Evolutionary conservation across 495 filamentous ascomycete genomes (phyloP).

Genomic region (Podospora pseudoanserina): DNA sequence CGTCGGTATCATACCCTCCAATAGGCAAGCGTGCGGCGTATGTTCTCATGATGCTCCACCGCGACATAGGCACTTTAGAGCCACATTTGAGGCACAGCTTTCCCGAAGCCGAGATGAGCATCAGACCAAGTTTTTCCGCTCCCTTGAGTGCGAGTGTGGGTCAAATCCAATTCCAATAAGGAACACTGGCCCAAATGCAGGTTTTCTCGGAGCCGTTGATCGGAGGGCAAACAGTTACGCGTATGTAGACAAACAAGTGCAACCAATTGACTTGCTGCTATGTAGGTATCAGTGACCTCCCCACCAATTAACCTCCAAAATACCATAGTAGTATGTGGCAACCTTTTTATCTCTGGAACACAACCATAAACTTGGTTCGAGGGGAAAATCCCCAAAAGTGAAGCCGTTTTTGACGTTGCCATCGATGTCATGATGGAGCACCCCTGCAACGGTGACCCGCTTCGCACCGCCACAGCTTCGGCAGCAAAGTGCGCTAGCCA

Average conservation of each 20-base stretch:
- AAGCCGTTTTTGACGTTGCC: background rate
- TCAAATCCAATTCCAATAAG: background rate
- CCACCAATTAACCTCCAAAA: background rate
- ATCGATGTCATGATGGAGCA: background rate
- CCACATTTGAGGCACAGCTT: background rate
- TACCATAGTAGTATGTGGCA: background rate
- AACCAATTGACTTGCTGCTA: background rate
- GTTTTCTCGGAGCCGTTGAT: background rate
- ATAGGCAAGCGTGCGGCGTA: background rate
- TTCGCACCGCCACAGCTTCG: slow-evolving; percentile 4
- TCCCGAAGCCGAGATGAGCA: background rate
- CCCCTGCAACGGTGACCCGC: background rate
- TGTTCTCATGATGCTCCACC: background rate
- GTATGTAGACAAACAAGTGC: background rate
- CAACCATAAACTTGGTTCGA: background rate
- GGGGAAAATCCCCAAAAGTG: background rate
- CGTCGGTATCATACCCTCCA: background rate
- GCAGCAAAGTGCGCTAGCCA: background rate
- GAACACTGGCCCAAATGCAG: background rate
- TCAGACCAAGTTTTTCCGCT: background rate
- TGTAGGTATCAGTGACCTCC: no score
- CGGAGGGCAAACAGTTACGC: background rate
- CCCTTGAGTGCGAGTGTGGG: background rate
- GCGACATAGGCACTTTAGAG: background rate
- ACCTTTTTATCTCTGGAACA: background rate